Base-by-base conservation (phyloP, 768 basidiomycete genomes). In the Fomitopsis serialis region DNA sequence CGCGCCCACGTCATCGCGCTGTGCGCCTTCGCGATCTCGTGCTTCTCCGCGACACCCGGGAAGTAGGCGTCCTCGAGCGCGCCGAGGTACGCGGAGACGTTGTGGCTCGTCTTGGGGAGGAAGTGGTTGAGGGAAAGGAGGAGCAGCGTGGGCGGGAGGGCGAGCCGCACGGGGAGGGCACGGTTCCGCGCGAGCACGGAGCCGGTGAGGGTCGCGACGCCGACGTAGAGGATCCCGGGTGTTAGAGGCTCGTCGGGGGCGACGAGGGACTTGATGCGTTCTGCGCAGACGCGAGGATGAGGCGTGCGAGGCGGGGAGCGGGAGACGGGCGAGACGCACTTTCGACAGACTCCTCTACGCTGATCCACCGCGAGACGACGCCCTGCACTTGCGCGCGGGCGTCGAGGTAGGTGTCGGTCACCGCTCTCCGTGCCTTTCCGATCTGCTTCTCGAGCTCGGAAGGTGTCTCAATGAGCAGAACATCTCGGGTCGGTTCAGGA, bases 181-280 rank as follows among this genome's bases (percentile, higher is more conserved):
- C 94, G 84, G 59, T 87, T 88, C 42, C 94, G 86, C 0, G 89
- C 82, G 52, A 98, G 61, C 61, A 98, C 86, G 53, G 93, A 93
- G 1, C 89, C 92, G 3, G 89, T 87, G 45, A 98, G 82, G 13
- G 92, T 84, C 2, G 92, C 84, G 46, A 98, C 79, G 46, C 92
- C 91, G 44, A 91, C 87, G 73, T 96, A 98, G 50, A 98, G 84
- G 4, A 88, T 63, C n/a, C 89, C 92, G 1, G 95, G 95, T 10
- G 86, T 92, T 25, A 97, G 80, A 1, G 85, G 75, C 70, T 98
- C 96, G 50, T 87, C 76, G 0, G 84, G 78, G 0, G 91, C 85
- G 13, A 92, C 71, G 60, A 98, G 80, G 6, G 86, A 80, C 68
- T 93, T 93, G 29, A 98, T 74, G 57, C 92, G 85, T 54, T 75